A percentile compares a stretch with the other conserved stretches of the same genome.
Conservation (phyloP, 345 rosid genomes). For the Salix koriyanagi region DNA sequence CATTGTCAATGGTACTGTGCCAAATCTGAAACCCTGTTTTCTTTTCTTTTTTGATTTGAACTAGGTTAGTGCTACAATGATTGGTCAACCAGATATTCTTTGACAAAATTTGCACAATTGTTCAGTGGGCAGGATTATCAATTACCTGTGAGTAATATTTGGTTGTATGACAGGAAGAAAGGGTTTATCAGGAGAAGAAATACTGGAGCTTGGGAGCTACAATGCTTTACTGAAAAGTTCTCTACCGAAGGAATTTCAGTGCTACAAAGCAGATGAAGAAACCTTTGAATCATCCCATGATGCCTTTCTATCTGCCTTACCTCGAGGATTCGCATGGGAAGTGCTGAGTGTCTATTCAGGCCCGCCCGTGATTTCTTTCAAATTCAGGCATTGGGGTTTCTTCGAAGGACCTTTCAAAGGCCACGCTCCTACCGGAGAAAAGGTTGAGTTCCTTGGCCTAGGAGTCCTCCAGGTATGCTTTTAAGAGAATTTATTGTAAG, state of each 20-base stretch:
- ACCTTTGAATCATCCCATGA: slow-evolving; percentile 75
- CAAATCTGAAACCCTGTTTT: neutral
- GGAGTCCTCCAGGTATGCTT: slow-evolving; percentile 58
- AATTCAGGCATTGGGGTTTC: slow-evolving; percentile 88
- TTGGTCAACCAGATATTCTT: too few relatives aligned
- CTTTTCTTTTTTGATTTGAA: neutral
- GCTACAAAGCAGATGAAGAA: slow-evolving; percentile 65
- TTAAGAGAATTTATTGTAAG: too few relatives aligned
- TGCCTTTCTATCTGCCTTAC: slow-evolving; percentile 56
- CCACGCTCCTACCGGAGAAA: slow-evolving; percentile 69
- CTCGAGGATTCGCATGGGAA: slow-evolving; percentile 89
- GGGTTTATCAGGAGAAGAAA: slow-evolving; percentile 68
- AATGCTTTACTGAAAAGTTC: slow-evolving; percentile 64
- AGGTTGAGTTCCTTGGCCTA: slow-evolving; percentile 54
- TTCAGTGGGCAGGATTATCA: neutral
- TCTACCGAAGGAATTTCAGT: slow-evolving; percentile 49
- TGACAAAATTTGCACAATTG: too few relatives aligned
- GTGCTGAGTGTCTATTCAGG: slow-evolving; percentile 59
- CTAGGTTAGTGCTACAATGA: neutral
- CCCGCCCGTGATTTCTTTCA: slow-evolving; percentile 68
- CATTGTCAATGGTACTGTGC: slow-evolving; percentile 57
- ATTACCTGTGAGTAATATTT: neutral
- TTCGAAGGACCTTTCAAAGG: slow-evolving; percentile 71
- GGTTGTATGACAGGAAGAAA: slow-evolving; percentile 46
- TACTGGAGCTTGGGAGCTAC: slow-evolving; percentile 57